Percentiles rank a stretch among this genome's conserved stretches.
These are phyloP conservation scores for Pseudogymnoascus destructans DNA, from an alignment of 2,329 filamentous ascomycete genomes.

Conservation along the genomic window DNA sequence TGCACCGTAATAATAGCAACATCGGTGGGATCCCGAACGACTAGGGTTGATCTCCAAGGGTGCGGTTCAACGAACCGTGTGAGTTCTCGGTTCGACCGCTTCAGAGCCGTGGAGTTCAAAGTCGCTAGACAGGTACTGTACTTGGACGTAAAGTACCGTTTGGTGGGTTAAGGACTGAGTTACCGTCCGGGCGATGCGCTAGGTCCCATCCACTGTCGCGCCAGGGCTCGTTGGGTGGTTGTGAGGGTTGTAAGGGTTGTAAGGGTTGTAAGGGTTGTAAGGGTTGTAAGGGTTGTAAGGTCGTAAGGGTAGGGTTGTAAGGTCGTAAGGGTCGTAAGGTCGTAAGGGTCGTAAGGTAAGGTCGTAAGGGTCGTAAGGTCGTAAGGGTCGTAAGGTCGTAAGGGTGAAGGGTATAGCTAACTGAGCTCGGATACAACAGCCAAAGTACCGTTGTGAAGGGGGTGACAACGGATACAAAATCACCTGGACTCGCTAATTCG, in stretches of 20 bases:
- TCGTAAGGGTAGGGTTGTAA: too few relatives aligned
- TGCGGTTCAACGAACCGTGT: conserved; percentile 2
- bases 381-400: too few relatives aligned
- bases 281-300: too few relatives aligned
- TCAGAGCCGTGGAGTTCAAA: not conserved
- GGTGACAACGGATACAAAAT: not conserved
- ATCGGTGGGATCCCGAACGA: not conserved
- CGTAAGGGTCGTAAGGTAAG: too few relatives aligned
- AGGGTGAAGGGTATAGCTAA: not conserved
- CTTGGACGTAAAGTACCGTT: not conserved
- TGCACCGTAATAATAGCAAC: conserved; percentile 6
- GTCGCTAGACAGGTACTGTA: not conserved
- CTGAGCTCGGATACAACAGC: not conserved
- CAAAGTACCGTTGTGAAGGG: not conserved
- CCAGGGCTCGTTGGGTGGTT: not conserved
- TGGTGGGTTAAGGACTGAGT: not conserved
- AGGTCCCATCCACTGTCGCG: not conserved
- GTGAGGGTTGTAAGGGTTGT: too few relatives aligned
- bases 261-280: too few relatives aligned
- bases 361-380: too few relatives aligned
- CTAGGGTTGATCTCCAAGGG: conserved; percentile 7
- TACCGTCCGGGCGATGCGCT: not conserved
- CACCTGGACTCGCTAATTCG: conserved; percentile 4
- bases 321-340: too few relatives aligned
- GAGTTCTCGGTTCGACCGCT: not conserved